These are phyloP conservation scores for Fonsecaea nubica DNA, from an alignment of 2,329 filamentous ascomycete genomes.

Conservation along the genomic window DNA sequence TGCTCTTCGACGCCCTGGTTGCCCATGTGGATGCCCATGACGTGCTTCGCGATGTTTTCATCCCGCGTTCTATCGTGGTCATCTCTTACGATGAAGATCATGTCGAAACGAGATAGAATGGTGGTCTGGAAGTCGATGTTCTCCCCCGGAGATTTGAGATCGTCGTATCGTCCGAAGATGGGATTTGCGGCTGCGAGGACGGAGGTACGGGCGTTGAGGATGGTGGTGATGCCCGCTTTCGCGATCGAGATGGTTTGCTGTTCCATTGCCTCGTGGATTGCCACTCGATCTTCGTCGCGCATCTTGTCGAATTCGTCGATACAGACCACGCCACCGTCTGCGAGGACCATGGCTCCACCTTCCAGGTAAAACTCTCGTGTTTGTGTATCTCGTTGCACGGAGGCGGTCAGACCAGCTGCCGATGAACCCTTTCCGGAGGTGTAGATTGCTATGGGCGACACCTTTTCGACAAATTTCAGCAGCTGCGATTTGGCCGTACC, in stretches of 20 bases:
- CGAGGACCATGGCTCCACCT: slow-evolving; percentile 97
- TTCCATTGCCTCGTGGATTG: slow-evolving; percentile 99
- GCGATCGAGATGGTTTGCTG: slow-evolving; percentile 99
- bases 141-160: slow-evolving; percentile 95
- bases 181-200: slow-evolving; percentile 96
- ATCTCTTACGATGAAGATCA: slow-evolving; percentile 99
- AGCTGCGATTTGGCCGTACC: slow-evolving; percentile 98
- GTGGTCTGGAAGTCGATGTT: slow-evolving; percentile 99
- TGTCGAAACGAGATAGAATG: slow-evolving; percentile 96
- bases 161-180: slow-evolving; percentile 96
- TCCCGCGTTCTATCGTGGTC: slow-evolving; percentile 90
- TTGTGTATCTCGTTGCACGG: slow-evolving; percentile 88
- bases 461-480: slow-evolving; percentile 96
- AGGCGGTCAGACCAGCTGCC: slow-evolving; percentile 94
- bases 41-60: slow-evolving; percentile 92
- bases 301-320: slow-evolving; percentile 99
- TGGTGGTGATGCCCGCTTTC: slow-evolving; percentile 95
- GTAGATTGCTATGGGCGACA: slow-evolving; percentile 95
- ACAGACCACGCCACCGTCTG: slow-evolving; percentile 94
- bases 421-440: slow-evolving; percentile 98
- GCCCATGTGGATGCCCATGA: slow-evolving; percentile 97
- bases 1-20: slow-evolving; percentile 81
- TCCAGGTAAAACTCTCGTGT: slow-evolving; percentile 98
- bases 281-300: slow-evolving; percentile 95
- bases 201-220: slow-evolving; percentile 92